Evolutionary conservation across 2,329 filamentous ascomycete species (phyloP).

Genomic region (Fusarium chaquense): DNA sequence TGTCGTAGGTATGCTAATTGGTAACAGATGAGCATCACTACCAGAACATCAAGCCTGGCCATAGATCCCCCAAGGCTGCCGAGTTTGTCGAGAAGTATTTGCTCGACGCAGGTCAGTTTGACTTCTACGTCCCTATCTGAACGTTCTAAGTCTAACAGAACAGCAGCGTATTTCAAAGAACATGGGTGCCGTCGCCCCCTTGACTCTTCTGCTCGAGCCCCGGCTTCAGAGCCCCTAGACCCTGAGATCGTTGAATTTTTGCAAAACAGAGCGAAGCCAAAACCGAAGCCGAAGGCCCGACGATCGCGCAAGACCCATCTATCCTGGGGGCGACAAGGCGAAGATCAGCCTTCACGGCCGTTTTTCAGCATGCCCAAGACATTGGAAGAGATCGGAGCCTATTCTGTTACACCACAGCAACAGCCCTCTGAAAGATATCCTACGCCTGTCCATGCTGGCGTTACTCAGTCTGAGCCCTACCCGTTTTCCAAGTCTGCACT

Average conservation of each 20-base stretch:
- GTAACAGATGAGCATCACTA: conserved; percentile 60
- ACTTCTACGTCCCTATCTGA: neutral
- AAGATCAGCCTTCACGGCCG: neutral
- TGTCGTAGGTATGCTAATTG: neutral
- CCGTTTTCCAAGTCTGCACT: neutral
- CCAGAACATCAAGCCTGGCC: conserved; percentile 56
- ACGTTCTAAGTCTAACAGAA: conserved; percentile 7
- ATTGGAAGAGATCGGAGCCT: neutral
- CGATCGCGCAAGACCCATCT: conserved; percentile 1
- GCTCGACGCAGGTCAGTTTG: conserved; percentile 40
- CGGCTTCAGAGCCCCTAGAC: neutral
- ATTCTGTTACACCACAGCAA: neutral
- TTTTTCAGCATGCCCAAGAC: neutral
- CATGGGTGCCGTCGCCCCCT: conserved; percentile 23
- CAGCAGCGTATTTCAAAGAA: conserved; percentile 33
- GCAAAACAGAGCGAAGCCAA: neutral
- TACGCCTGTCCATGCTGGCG: no score
- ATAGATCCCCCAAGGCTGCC: conserved; percentile 54
- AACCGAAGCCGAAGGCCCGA: conserved; percentile 10
- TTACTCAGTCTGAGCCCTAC: neutral
- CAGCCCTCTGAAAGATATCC: neutral
- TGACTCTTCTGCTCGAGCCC: neutral
- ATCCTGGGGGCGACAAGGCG: neutral
- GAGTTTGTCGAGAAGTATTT: conserved; percentile 53
- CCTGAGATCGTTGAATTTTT: conserved; percentile 12